These are phyloP conservation scores for Chernovozyma sophiae-reginae DNA, from an alignment of 1,139 yeast genomes.

Conservation along the genomic window DNA sequence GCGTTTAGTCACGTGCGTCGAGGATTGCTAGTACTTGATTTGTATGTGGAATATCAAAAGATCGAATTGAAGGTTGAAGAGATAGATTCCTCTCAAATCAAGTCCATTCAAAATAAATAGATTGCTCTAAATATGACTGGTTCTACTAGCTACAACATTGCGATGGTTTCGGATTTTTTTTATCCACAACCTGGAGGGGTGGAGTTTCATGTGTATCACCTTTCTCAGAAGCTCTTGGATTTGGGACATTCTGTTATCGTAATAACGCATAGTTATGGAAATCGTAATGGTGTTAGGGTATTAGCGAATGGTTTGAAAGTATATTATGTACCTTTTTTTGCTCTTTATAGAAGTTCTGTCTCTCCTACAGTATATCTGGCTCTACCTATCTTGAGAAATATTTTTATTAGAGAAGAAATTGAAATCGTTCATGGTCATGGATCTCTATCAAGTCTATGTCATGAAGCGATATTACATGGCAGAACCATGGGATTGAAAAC, in stretches of 20 bases:
- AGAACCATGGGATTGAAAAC: conserved; percentile 90
- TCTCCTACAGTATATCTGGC: conserved; percentile 87
- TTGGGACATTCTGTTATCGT: conserved; percentile 90
- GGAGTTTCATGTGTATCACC: conserved; percentile 89
- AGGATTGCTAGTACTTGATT: no score
- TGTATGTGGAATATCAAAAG: no score
- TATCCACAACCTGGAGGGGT: conserved; percentile 99
- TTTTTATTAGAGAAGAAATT: conserved; percentile 78
- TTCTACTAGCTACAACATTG: conserved; percentile 36
- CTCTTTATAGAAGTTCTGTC: conserved; percentile 75
- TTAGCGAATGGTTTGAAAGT: conserved; percentile 90
- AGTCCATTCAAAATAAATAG: no score
- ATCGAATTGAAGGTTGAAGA: no score
- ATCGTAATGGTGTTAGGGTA: conserved; percentile 75
- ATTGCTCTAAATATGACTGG: not conserved
- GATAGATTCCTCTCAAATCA: no score
- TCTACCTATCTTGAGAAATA: conserved; percentile 81
- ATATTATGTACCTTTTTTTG: conserved; percentile 81
- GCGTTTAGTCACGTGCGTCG: no score
- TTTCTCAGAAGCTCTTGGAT: conserved; percentile 68
- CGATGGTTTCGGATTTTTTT: conserved; percentile 95
- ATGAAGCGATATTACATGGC: conserved; percentile 87
- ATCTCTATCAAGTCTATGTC: conserved; percentile 78
- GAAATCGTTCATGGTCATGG: conserved; percentile 96
- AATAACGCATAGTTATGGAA: conserved; percentile 83